Conservation (phyloP, 23 red algal species). For the Gracilaria gracilis region DNA sequence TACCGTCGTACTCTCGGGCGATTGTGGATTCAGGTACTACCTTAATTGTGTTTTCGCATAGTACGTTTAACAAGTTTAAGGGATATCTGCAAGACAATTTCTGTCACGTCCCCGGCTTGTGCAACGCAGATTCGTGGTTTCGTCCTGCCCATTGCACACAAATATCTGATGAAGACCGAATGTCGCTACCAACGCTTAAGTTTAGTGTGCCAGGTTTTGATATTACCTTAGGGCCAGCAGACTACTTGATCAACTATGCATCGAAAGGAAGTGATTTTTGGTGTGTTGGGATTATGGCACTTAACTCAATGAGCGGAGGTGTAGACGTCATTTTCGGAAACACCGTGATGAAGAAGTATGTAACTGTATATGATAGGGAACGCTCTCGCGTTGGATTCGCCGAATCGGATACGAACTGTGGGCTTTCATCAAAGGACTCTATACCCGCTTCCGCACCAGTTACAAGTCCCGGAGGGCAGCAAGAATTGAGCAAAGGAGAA, state of each 20-base stretch:
- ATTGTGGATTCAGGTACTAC: conserved; percentile 97
- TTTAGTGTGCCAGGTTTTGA: conserved; percentile 67
- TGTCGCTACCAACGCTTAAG: conserved; percentile 59
- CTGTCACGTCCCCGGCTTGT: conserved; percentile 83
- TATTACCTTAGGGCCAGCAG: conserved; percentile 56
- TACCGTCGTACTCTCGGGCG: conserved; percentile 57
- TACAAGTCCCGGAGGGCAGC: not conserved
- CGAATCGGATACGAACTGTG: conserved; percentile 67
- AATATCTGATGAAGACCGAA: conserved; percentile 67
- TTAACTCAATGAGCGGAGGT: conserved; percentile 82
- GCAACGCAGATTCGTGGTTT: conserved; percentile 75
- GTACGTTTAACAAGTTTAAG: conserved; percentile 72
- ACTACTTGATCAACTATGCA: conserved; percentile 82
- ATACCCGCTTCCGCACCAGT: conserved; percentile 19
- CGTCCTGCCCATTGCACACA: conserved; percentile 73
- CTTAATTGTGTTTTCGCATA: conserved; percentile 78
- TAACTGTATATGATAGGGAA: conserved; percentile 80
- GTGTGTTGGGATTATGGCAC: conserved; percentile 88
- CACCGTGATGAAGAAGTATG: conserved; percentile 92
- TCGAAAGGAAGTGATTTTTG: conserved; percentile 71
- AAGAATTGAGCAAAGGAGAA: not conserved
- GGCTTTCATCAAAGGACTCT: not conserved
- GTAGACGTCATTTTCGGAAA: conserved; percentile 89
- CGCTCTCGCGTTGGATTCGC: conserved; percentile 64
- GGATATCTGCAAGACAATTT: conserved; percentile 79